These are phyloP conservation scores for Verticillium albo-atrum DNA, from an alignment of 2,329 filamentous ascomycete genomes.

Conservation along the genomic window DNA sequence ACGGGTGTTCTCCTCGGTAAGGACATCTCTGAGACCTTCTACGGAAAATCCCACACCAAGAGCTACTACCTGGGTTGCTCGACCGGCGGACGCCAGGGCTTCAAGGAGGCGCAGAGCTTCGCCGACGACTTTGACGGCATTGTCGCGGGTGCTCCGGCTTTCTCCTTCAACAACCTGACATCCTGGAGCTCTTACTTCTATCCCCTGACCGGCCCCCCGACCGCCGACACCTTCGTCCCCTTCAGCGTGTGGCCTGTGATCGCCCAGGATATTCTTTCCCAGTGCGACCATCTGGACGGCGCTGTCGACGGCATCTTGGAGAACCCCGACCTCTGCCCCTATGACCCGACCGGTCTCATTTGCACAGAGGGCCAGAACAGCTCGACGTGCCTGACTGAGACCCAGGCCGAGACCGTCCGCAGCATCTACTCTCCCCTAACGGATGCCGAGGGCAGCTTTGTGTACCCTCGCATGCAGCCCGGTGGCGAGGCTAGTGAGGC, in stretches of 20 bases:
- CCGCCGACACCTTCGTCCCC: constrained; percentile 14
- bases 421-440: constrained; percentile 25
- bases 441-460: constrained; percentile 26
- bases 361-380: constrained; percentile 25
- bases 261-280: constrained; percentile 20
- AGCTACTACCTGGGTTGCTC: constrained; percentile 49
- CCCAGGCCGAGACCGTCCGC: constrained; percentile 31
- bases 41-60: constrained; percentile 28
- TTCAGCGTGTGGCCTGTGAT: constrained; percentile 16
- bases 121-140: constrained; percentile 50
- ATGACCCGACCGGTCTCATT: constrained; percentile 35
- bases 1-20: constrained; percentile 43
- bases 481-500: constrained; percentile 42
- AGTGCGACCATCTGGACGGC: constrained; percentile 48
- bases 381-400: constrained; percentile 31
- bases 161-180: constrained; percentile 36
- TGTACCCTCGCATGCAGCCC: constrained; percentile 41
- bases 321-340: constrained; percentile 36
- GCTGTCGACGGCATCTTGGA: constrained; percentile 44
- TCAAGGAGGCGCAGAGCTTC: constrained; percentile 36
- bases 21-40: constrained; percentile 36
- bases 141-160: constrained; percentile 41
- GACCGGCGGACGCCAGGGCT: constrained; percentile 49
- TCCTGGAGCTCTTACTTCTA: constrained; percentile 35
- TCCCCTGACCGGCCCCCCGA: constrained; percentile 34